These are phyloP conservation scores for Aspergillus sparsus DNA, from an alignment of 495 filamentous ascomycete species.

Conservation along the genomic window DNA sequence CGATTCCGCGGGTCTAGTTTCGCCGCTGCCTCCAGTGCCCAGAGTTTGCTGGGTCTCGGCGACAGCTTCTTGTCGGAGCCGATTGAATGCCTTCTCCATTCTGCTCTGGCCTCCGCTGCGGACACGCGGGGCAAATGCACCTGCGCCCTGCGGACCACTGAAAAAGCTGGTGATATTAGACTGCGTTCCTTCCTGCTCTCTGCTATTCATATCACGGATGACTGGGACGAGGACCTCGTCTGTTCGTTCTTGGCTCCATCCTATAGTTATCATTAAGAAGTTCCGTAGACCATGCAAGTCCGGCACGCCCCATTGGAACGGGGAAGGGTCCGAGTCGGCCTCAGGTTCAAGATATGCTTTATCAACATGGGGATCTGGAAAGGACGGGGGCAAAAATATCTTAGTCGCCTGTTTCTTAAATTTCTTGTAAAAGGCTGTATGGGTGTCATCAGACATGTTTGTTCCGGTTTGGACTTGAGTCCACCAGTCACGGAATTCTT, in stretches of 20 bases:
- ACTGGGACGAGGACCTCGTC: conserved; percentile 95
- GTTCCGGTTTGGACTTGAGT: conserved; percentile 64
- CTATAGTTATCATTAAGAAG: conserved; percentile 91
- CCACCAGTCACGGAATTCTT: conserved; percentile 87
- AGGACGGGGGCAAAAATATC: conserved; percentile 76
- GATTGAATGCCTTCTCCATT: conserved; percentile 78
- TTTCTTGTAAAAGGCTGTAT: conserved; percentile 73
- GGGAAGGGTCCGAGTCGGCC: conserved; percentile 73
- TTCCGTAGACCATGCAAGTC: conserved; percentile 82
- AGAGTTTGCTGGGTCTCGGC: conserved; percentile 12
- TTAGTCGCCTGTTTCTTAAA: conserved; percentile 80
- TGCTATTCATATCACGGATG: conserved; percentile 87
- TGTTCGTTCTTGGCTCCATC: conserved; percentile 86
- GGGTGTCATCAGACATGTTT: conserved; percentile 36
- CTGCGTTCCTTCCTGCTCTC: conserved; percentile 87
- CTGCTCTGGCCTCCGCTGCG: conserved; percentile 64
- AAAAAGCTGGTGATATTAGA: conserved; percentile 94
- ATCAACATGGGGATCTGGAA: conserved; percentile 73
- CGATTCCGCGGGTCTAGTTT: not conserved
- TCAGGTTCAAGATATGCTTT: conserved; percentile 83
- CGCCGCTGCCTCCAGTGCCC: not conserved
- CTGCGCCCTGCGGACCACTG: conserved; percentile 60
- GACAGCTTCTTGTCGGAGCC: conserved; percentile 60
- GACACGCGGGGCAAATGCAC: conserved; percentile 77
- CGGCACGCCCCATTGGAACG: conserved; percentile 93